Percentiles rank a stretch among this genome's conserved stretches.
Conservation (phyloP, 371 early-diverging fungal species). For the Lichtheimia ornata region DNA sequence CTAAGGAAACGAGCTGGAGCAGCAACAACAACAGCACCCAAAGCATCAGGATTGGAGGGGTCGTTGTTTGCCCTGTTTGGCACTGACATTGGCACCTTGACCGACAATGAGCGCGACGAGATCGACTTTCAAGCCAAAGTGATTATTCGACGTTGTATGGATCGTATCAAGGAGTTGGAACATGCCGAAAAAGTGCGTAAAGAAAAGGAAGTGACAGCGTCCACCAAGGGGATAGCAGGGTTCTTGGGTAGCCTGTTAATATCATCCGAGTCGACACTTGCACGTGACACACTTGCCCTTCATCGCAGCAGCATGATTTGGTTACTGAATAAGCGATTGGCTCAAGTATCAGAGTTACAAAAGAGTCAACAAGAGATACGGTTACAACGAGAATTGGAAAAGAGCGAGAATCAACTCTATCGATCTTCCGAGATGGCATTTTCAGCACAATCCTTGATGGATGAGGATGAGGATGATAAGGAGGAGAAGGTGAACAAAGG, state of each 20-base stretch:
- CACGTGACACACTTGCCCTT: constrained; percentile 43
- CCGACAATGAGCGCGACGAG: constrained; percentile 57
- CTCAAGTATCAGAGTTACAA: constrained; percentile 53
- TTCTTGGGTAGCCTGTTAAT: constrained; percentile 20
- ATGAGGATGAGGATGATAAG: not conserved
- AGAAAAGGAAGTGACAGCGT: constrained; percentile 14
- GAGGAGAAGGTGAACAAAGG: not conserved
- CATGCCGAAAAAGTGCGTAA: constrained; percentile 39
- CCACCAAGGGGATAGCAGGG: constrained; percentile 20
- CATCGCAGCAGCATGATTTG: constrained; percentile 57
- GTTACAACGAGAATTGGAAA: constrained; percentile 50
- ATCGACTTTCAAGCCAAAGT: constrained; percentile 62
- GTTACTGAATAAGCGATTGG: constrained; percentile 53
- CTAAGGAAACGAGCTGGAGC: constrained; percentile 3
- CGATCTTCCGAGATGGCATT: not conserved
- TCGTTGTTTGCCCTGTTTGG: constrained; percentile 43
- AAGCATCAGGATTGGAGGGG: constrained; percentile 6
- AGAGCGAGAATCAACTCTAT: constrained; percentile 47
- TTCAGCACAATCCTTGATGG: not conserved
- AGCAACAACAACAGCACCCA: not conserved
- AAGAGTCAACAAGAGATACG: constrained; percentile 58
- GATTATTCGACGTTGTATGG: constrained; percentile 55
- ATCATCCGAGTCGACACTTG: constrained; percentile 4
- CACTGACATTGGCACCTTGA: constrained; percentile 30
- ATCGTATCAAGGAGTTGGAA: constrained; percentile 54